Evolutionary conservation across 371 early-diverging fungal species (phyloP), one percentile per base, ranked within the genome.

Genomic region (Circinella umbellata): DNA sequence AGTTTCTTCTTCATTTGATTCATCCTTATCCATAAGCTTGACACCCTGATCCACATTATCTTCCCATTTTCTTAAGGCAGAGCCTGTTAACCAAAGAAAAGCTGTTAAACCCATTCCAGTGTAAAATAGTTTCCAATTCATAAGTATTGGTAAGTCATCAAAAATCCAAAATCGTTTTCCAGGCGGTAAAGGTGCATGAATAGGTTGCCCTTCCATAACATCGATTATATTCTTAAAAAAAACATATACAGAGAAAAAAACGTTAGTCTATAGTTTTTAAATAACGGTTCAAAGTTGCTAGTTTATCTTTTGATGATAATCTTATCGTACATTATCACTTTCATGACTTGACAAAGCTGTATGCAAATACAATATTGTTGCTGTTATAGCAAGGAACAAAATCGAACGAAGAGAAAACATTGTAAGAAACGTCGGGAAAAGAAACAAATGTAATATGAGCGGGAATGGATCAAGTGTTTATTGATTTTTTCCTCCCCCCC

Each of bases 101-200:
- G 27, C 14, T 18, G 68, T 61, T 7, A 67, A 8, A 8, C 34
- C 68, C 4, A 36, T 34, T 18, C 35, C 35, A 37, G 48, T 9
- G 13, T 67, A 67, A 2, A 47, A 38, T 3, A 67, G 36, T 3
- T 39, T 67, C 68, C 61, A 59, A 27, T 59, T 67, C 61, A 61
- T 67, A 34, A 67, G 39, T 18, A 67, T 10, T 51, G 65, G 65
- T 0, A 64, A 53, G 35, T 46, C 48, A 20, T 64, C 65, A 51
- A 49, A 64, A 18, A 64, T 64, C 53, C 51, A 48, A 14, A 67
- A 13, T 36, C 54, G 42, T 60, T 38, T 38, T 66, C 51, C 55
- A 36, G 18, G 17, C 3, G 15, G n/a, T 35, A 20, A 13, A 39
- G 59, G 8, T 59, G 47, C 46, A 42, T 67, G 7, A 59, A 10